phyloP scores from a whole-genome alignment of 2,329 filamentous ascomycete genomes.

The Penicillium rolfsii region DNA sequence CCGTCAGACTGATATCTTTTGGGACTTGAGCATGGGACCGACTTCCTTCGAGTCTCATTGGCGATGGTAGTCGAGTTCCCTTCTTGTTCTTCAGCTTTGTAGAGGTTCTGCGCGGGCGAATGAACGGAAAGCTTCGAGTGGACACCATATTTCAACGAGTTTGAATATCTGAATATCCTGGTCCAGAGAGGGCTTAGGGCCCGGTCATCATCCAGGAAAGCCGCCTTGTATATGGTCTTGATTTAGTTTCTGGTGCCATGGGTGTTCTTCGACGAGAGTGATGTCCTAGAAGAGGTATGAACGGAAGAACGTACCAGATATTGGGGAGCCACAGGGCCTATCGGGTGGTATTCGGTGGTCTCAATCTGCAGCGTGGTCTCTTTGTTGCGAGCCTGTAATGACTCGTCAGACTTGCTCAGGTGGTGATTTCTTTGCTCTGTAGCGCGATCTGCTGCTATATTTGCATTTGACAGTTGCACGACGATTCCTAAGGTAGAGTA shows the following conservation, averaged over 20 bases:
- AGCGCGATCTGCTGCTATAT: neutral
- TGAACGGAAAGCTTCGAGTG: neutral
- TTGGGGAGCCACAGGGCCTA: neutral
- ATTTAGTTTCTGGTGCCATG: neutral
- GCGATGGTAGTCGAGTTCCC: neutral
- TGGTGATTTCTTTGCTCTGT: neutral
- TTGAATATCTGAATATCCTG: neutral
- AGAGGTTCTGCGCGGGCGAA: neutral
- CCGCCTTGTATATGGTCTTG: neutral
- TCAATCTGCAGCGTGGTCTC: neutral
- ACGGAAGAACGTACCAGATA: neutral
- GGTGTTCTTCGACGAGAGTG: neutral
- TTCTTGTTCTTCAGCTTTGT: conserved; percentile 6
- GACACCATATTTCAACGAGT: conserved; percentile 5
- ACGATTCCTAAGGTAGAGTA: neutral
- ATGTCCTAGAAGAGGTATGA: neutral
- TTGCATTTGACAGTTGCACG: neutral
- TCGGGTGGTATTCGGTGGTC: neutral
- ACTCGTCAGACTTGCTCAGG: neutral
- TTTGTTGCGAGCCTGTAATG: conserved; percentile 1
- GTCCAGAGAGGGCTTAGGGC: neutral
- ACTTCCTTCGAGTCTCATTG: neutral
- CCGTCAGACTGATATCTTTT: neutral
- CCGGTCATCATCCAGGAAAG: neutral
- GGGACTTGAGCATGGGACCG: neutral